Evolutionary conservation across 306 rosid genomes (phyloP).

Genomic region (Argentina anserina): DNA sequence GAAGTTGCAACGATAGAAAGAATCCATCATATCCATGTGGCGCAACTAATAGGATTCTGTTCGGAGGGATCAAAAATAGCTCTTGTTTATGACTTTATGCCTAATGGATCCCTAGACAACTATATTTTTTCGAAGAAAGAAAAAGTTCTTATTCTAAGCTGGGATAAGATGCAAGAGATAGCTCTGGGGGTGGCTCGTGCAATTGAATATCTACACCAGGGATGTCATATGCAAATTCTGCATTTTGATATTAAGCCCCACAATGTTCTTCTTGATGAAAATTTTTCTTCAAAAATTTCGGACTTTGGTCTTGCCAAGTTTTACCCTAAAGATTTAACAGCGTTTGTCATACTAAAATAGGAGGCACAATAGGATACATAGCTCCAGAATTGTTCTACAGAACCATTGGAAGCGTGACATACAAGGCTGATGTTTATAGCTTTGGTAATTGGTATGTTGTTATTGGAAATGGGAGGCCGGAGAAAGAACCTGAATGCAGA

Average conservation of each 20-base stretch:
- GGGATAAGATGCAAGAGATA: constrained; percentile 8
- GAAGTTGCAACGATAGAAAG: constrained; percentile 9
- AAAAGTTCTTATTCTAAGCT: background rate
- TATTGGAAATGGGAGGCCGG: constrained; percentile 2
- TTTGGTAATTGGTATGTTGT: constrained; percentile 14
- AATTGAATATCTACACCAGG: constrained; percentile 13
- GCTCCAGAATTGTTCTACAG: constrained; percentile 17
- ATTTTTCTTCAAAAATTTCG: background rate
- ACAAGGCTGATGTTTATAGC: constrained; percentile 17
- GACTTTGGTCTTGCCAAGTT: constrained; percentile 18
- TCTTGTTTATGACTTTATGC: constrained; percentile 16
- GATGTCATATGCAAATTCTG: constrained; percentile 11
- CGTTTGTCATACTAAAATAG: background rate
- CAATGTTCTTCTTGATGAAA: constrained; percentile 13
- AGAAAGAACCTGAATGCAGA: constrained; percentile 7
- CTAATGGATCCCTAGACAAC: constrained; percentile 9
- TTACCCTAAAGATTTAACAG: background rate
- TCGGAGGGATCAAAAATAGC: background rate
- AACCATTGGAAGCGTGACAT: background rate
- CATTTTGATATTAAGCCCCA: constrained; percentile 22
- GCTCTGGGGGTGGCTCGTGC: constrained; percentile 1
- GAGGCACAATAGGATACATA: constrained; percentile 17
- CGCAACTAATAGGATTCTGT: constrained; percentile 4
- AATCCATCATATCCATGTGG: constrained; percentile 9
- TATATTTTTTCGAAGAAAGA: background rate